Evolutionary conservation across 1,139 yeast genomes (phyloP).

Genomic region (Candida tropicalis): DNA sequence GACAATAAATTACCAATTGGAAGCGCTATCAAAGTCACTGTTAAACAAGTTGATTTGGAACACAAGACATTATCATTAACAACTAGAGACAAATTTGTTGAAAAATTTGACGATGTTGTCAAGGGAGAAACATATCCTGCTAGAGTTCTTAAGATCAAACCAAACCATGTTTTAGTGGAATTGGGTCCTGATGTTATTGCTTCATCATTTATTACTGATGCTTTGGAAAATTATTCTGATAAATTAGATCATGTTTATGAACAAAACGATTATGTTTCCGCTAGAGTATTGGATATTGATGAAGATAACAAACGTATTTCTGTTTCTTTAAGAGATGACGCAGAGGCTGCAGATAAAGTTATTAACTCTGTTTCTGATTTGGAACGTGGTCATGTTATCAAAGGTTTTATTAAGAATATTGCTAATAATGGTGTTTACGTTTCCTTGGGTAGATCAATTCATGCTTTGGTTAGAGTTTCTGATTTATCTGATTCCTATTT

Average conservation of each 20-base stretch:
- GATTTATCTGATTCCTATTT: slow-evolving; percentile 81
- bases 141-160: slow-evolving; percentile 62
- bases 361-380: slow-evolving; percentile 58
- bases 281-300: slow-evolving; percentile 62
- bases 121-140: slow-evolving; percentile 68
- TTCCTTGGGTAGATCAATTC: slow-evolving; percentile 68
- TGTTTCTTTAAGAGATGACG: slow-evolving; percentile 61
- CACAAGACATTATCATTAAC: slow-evolving; percentile 54
- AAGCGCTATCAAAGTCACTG: slow-evolving; percentile 62
- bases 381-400: slow-evolving; percentile 68
- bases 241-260: slow-evolving; percentile 55
- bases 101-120: slow-evolving; percentile 51
- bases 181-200: slow-evolving; percentile 66
- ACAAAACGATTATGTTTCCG: slow-evolving; percentile 60
- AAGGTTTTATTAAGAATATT: slow-evolving; percentile 78
- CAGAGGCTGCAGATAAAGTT: slow-evolving; percentile 54
- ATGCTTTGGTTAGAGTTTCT: slow-evolving; percentile 79
- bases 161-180: slow-evolving; percentile 65
- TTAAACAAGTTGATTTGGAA: slow-evolving; percentile 55
- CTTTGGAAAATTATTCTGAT: slow-evolving; percentile 68
- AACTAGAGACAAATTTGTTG: slow-evolving; percentile 48
- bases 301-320: slow-evolving; percentile 56
- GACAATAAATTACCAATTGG: slow-evolving; percentile 70
- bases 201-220: slow-evolving; percentile 74
- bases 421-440: slow-evolving; percentile 81